Base-by-base conservation (phyloP, 768 basidiomycete species). In the Coprinopsis sp. region DNA sequence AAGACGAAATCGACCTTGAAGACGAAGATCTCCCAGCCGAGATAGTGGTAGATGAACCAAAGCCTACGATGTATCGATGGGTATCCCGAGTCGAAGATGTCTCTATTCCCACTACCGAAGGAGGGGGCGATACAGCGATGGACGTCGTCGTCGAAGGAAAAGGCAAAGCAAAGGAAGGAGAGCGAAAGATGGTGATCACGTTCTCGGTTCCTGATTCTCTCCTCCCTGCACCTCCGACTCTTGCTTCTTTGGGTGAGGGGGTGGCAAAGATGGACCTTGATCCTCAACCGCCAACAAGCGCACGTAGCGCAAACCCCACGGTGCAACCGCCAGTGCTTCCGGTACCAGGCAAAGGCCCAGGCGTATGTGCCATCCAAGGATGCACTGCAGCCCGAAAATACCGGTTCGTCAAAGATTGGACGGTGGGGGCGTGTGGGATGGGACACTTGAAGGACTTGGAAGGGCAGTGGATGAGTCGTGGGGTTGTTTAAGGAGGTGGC, bases 61-160 rank as follows among this genome's bases (percentile, higher is more conserved):
- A 62, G 33, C 73, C 87, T 2, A 77, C 72, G 3, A 82, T 78
- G 78, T 87, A 81, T 54, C 75, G 86, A 23, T 90, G 86, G 86
- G 63, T 86, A 1, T 81, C 78, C 18, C 73, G 72, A 42, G 54
- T 55, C 10, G 53, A 52, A 5, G 50, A 52, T 33, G 54, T 46
- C 19, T 10, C 34, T 18, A 37, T 7, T 37, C 18, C 38, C 5
- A 22, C 25, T n/a, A 38, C 18, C 41, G 43, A 30, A 16, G 11
- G 27, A 22, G 23, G 28, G 23, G 48, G 44, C 5, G 43, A 49
- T 3, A 31, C 13, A 30, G 25, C 40, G 23, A 33, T 18, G 33
- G 58, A 60, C 58, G 51, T 52, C 14, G 49, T 30, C 2, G 59
- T 53, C 11, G 21, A 29, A 2, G 43, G 23, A 2, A 30, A 38